Percentiles rank a stretch among this genome's conserved stretches.
These are phyloP conservation scores for Tolypocladium ophioglossoides DNA, from an alignment of 2,329 filamentous ascomycete species.

Conservation along the genomic window DNA sequence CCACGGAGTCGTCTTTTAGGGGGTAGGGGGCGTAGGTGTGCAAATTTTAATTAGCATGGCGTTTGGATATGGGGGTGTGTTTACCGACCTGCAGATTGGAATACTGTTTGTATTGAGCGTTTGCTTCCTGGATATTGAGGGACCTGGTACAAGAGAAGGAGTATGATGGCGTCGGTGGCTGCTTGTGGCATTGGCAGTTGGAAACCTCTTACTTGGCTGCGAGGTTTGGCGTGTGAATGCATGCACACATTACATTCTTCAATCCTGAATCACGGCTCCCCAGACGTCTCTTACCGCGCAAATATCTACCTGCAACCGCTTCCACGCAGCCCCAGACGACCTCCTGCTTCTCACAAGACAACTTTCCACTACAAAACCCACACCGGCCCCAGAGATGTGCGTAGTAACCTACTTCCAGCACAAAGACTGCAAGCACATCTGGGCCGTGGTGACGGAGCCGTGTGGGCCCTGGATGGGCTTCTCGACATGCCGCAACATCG, in stretches of 20 bases:
- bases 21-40: constrained; percentile 3
- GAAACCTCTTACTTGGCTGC: not conserved
- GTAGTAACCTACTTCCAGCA: constrained; percentile 35
- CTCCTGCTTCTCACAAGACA: too few species aligned
- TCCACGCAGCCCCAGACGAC: not conserved
- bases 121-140: not conserved
- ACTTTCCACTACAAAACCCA: not conserved
- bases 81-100: not conserved
- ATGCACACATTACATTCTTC: not conserved
- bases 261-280: not conserved
- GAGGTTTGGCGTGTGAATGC: not conserved
- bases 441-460: constrained; percentile 34
- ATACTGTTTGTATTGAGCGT: not conserved
- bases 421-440: constrained; percentile 39
- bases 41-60: not conserved
- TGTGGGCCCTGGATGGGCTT: constrained; percentile 42
- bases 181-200: not conserved
- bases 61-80: not conserved
- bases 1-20: constrained; percentile 18
- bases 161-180: not conserved
- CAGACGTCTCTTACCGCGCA: not conserved
- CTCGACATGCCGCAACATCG: constrained; percentile 33
- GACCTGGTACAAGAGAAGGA: not conserved
- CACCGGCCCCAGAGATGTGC: constrained; percentile 30
- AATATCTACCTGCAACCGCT: not conserved